phyloP scores from a whole-genome alignment of 2,329 filamentous ascomycete species.

The Eurotiales sp. region DNA sequence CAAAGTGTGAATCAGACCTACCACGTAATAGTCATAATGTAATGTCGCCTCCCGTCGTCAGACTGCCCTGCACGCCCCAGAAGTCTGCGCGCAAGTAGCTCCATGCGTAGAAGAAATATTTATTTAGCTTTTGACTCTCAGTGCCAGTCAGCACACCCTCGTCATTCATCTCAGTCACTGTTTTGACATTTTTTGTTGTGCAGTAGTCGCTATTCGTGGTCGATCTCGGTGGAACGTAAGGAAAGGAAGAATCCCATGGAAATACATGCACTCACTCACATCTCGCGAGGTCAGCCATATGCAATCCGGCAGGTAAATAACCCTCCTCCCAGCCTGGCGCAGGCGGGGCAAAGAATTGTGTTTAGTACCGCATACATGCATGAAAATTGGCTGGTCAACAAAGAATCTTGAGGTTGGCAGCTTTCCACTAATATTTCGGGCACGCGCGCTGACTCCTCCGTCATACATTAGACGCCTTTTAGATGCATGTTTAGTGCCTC shows the following conservation, averaged over 20 bases:
- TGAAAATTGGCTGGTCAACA: constrained; percentile 6
- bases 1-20: neutral
- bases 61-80: neutral
- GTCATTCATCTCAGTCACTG: neutral
- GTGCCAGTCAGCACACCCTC: neutral
- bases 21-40: neutral
- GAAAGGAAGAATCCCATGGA: no score
- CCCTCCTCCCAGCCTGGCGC: constrained; percentile 2
- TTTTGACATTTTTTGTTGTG: neutral
- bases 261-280: neutral
- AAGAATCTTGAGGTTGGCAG: constrained; percentile 5
- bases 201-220: neutral
- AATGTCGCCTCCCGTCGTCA: constrained; percentile 2
- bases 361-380: constrained; percentile 3
- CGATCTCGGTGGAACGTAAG: neutral
- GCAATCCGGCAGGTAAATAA: no score
- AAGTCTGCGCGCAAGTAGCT: no score
- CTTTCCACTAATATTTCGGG: constrained; percentile 7
- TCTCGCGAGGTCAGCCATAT: no score
- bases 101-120: neutral
- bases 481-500: constrained; percentile 6
- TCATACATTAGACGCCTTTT: constrained; percentile 9
- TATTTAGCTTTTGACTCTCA: neutral
- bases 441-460: constrained; percentile 10
- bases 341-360: constrained; percentile 3